Evolutionary conservation across 176 grass and related monocot genomes (phyloP), one percentile per base, ranked within the genome.

Genomic region (Microstegium vimineum): DNA sequence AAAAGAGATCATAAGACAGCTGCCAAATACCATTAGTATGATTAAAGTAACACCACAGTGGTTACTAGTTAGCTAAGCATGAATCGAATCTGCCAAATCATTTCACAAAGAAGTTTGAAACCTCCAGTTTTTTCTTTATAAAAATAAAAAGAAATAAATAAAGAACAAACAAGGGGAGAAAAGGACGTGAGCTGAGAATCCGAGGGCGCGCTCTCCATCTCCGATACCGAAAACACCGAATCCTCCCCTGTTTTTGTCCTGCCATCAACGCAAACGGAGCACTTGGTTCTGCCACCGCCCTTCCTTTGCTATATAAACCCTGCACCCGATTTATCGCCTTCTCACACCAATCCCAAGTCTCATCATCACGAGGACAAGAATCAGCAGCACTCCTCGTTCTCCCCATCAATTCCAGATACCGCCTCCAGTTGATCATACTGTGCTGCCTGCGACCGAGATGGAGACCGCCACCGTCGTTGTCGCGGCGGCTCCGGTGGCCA

Each of bases 141-240:
- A 10, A 17, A 17, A 7, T 7, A 30, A 30, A 16, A 8, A 32
- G 7, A 10, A 38, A 23, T 6, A 14, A 51, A 51, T 1, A 43
- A 34, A 46, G 22, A 57, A 31, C 22, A 66, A 75, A 57, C 10
- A 57, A 10, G 1, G 2, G 47, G 37, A 28, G 10, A 41, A 43
- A 20, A 28, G 4, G 15, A 64, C 49, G 4, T 26, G 27, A 80
- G 12, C 64, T 23, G 79, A 87, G 73, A 71, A 87, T 20, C 73
- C 80, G 20, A 78, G 73, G 86, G 80, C 65, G 80, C 81, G 86
- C 60, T 66, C 5, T 47, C 79, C 52, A 26, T 25, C 42, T 26
- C 37, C 71, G 10, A 32, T 42, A 43, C 61, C 69, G 77, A 42
- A 62, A 59, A 66, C 37, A 37, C n/a, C 18, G 54, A 72, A 23